These are phyloP conservation scores for Debaryomyces robertsiae DNA, from an alignment of 1,139 yeast species.

Conservation along the genomic window DNA sequence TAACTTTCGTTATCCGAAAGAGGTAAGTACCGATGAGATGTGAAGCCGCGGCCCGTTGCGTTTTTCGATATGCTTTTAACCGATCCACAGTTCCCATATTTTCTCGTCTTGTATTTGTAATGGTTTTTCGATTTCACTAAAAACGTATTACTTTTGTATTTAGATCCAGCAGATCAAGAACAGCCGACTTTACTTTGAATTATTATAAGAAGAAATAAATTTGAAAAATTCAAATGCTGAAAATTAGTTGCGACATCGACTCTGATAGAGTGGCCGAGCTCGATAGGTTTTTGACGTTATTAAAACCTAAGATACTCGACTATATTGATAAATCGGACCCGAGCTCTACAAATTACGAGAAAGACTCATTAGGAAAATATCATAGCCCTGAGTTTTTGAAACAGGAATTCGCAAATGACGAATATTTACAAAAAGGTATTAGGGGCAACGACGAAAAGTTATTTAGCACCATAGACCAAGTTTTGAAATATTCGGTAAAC, in stretches of 20 bases:
- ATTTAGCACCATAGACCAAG: constrained; percentile 53
- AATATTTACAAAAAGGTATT: constrained; percentile 22
- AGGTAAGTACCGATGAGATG: too few species aligned
- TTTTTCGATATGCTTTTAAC: too few species aligned
- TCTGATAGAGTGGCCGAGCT: constrained; percentile 41
- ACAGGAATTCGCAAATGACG: constrained; percentile 19
- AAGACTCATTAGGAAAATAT: constrained; percentile 41
- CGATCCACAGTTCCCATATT: too few species aligned
- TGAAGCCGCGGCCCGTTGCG: too few species aligned
- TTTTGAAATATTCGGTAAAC: constrained; percentile 69
- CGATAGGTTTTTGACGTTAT: constrained; percentile 32
- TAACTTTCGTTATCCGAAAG: too few species aligned
- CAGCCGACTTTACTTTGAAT: too few species aligned
- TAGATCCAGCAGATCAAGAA: too few species aligned
- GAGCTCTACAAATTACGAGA: constrained; percentile 25
- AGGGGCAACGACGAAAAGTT: constrained; percentile 30
- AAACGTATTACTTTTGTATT: too few species aligned
- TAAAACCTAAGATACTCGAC: constrained; percentile 41
- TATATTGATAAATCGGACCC: constrained; percentile 42
- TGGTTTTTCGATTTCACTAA: too few species aligned
- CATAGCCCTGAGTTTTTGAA: constrained; percentile 40
- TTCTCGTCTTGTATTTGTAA: too few species aligned
- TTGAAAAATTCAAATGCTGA: constrained; percentile 11
- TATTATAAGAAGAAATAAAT: neutral
- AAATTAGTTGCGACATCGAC: constrained; percentile 29